Conservation (phyloP, 2,329 filamentous ascomycete species). For the Orbilia brochopaga region DNA sequence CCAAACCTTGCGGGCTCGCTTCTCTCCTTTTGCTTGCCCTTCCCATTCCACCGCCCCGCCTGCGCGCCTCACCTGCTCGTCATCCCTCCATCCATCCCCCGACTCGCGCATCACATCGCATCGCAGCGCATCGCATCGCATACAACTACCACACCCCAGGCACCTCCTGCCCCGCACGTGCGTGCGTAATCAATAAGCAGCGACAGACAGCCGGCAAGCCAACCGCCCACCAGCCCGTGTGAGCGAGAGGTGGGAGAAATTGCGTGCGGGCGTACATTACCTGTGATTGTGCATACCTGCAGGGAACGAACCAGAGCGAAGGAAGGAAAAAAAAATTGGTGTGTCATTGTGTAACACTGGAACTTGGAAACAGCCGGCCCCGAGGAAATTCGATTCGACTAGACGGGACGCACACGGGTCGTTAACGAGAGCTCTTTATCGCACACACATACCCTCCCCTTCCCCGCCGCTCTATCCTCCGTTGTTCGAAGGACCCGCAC, state of each 20-base stretch:
- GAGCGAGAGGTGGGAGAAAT: conserved; percentile 9
- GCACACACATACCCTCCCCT: neutral
- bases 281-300: too few relatives aligned
- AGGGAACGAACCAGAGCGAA: too few relatives aligned
- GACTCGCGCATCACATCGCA: too few relatives aligned
- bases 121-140: neutral
- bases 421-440: too few relatives aligned
- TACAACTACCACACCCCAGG: neutral
- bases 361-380: conserved; percentile 4
- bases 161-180: conserved; percentile 25
- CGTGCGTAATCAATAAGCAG: conserved; percentile 1
- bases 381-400: neutral
- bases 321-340: conserved; percentile 21
- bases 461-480: neutral
- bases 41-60: neutral
- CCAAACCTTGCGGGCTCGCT: neutral
- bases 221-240: neutral
- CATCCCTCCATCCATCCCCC: neutral
- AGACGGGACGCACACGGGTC: too few relatives aligned
- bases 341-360: conserved; percentile 50
- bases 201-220: neutral
- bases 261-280: conserved; percentile 9
- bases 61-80: conserved; percentile 4
- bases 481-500: neutral
- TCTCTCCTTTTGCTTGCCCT: conserved; percentile 3